Percentiles rank a stretch among this genome's conserved stretches.
phyloP scores from a whole-genome alignment of 208 protist species.

The Leishmania tarentolae region DNA sequence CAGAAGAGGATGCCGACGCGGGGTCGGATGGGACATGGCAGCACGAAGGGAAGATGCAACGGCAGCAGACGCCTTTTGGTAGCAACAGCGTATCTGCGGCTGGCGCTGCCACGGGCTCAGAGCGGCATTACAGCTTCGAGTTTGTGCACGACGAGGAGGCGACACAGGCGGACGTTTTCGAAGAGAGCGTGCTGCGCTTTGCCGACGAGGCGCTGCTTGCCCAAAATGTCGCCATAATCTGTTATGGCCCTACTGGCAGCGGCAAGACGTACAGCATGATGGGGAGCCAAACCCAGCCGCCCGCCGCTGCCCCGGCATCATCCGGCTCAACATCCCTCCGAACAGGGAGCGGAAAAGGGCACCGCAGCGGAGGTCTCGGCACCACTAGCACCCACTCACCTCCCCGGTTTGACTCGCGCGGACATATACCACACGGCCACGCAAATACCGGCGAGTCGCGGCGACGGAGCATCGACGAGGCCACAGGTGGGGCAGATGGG shows the following conservation, averaged over 20 bases:
- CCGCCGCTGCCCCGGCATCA: background rate
- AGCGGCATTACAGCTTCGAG: constrained; percentile 87
- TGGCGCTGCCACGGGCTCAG: constrained; percentile 20
- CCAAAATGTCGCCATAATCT: constrained; percentile 84
- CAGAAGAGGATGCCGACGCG: background rate
- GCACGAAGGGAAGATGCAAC: background rate
- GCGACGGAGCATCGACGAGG: constrained; percentile 10
- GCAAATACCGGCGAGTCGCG: background rate
- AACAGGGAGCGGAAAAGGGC: background rate
- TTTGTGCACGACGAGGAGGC: constrained; percentile 84
- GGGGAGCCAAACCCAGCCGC: constrained; percentile 37
- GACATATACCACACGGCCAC: constrained; percentile 1
- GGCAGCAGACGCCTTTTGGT: background rate
- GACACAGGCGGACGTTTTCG: constrained; percentile 89
- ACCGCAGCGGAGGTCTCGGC: background rate
- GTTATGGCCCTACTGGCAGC: constrained; percentile 88
- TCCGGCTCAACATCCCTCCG: background rate
- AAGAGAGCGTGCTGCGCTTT: constrained; percentile 85
- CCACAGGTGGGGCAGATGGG: background rate
- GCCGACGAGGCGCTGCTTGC: constrained; percentile 83
- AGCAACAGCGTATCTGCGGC: constrained; percentile 10
- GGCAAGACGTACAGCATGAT: constrained; percentile 93
- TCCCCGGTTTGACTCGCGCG: background rate
- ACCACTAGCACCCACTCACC: background rate
- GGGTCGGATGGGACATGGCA: background rate